A percentile compares a stretch with the other conserved stretches of the same genome.
Evolutionary conservation across 108 stramenopile genomes (phyloP).

Genomic region (Epithemia pelagica): DNA sequence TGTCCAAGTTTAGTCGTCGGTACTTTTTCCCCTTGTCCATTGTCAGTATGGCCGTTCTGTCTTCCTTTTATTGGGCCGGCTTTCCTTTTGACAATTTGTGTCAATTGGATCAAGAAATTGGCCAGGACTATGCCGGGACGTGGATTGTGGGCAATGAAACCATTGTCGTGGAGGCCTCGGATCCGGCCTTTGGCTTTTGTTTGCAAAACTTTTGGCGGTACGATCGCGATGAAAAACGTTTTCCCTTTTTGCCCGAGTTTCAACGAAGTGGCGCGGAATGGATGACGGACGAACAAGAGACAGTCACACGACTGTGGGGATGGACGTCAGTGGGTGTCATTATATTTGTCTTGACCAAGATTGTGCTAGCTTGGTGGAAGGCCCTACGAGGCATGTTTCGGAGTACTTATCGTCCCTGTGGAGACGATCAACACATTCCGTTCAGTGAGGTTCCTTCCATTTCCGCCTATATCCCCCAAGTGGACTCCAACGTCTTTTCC

Average conservation of each 20-base stretch:
- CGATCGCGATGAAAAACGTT: constrained; percentile 9
- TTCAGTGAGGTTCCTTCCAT: constrained; percentile 47
- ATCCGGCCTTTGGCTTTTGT: constrained; percentile 16
- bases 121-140: constrained; percentile 11
- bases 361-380: constrained; percentile 23
- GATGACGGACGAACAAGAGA: constrained; percentile 74
- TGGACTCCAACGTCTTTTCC: constrained; percentile 43
- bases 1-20: constrained; percentile 60
- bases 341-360: constrained; percentile 13
- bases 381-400: constrained; percentile 6
- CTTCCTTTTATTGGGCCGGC: constrained; percentile 70
- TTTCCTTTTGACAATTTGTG: constrained; percentile 87
- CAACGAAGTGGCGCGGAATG: constrained; percentile 47
- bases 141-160: constrained; percentile 1
- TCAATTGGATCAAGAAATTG: constrained; percentile 5
- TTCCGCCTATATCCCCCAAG: constrained; percentile 64
- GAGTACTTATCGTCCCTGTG: constrained; percentile 15
- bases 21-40: constrained; percentile 68
- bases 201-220: constrained; percentile 27
- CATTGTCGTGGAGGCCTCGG: background rate
- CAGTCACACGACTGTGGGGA: constrained; percentile 52
- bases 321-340: constrained; percentile 37
- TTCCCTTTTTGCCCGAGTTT: constrained; percentile 43
- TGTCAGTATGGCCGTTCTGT: constrained; percentile 56
- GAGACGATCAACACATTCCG: constrained; percentile 46